Evolutionary conservation across 148 eudicot species (phyloP), one percentile per base, ranked within the genome.

Genomic region (Vaccinium macrocarpon): DNA sequence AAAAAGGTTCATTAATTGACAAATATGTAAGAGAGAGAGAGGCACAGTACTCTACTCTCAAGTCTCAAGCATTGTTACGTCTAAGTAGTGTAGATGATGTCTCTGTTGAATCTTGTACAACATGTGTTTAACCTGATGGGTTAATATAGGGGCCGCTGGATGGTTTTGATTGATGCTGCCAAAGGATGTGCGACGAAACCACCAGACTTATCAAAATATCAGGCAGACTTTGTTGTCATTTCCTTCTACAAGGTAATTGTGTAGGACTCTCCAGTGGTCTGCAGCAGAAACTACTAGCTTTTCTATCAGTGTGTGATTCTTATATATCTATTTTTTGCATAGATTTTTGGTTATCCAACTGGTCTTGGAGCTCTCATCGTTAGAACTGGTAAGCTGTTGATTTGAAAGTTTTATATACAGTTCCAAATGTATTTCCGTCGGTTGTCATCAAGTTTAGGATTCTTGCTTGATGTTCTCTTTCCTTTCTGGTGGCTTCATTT

Each of bases 141-240:
- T 76, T 38, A 82, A 89, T 84, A 76, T 86, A 93, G 99, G 84
- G 97, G 97, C 13, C 46, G 82, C 80, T 97, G 97, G 94, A 89
- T 97, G 87, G 96, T 97, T 87, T 86, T 97, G 88, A 90, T 97
- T 80, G 99, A 97, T 95, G 98, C 99, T 89, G 99, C 99, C 83
- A 97, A 97, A 90, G 99, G 99, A 86, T 91, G 95, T 91, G 89
- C 97, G 38, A 97, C 98, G 25, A 91, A 86, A 27, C 97, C 97
- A 73, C 98, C 93, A 27, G 94, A 97, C 88, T 91, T 97, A 82
- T 97, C 99, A 11, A 92, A 87, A 85, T 89, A 90, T 88, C 86
- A 91, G 82, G 95, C 98, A 53, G 99, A 97, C 84, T 97, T 95
- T 90, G 98, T 97, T 81, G 94, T 90, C 53, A 62, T 95, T 82